Base-by-base conservation (phyloP, 495 filamentous ascomycete genomes). In the Aspergillus baeticus region DNA sequence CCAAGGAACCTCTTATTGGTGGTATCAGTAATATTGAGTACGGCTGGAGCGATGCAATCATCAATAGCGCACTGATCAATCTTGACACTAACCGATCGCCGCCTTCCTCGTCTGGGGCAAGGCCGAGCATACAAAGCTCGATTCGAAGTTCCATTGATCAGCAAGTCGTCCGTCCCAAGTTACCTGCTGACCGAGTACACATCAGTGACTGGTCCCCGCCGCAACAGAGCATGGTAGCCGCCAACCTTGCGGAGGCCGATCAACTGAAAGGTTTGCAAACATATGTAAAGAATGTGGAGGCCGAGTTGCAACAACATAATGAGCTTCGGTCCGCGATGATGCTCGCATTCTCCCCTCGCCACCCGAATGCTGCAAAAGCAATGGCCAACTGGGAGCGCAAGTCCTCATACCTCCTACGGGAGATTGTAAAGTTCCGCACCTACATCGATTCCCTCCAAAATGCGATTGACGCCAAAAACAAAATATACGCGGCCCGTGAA, bases 331-430 rank as follows among this genome's bases (percentile, higher is more conserved):
- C 83, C 14, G 84, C 89, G 14, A 95, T 98, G 88, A 77, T 89
- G 35, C 77, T 95, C 48, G 91, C 94, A 18, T 98, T 95, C 68
- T 91, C 92, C 18, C 90, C 91, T 1, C 84, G 93, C 21, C 87
- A 92, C 52, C 82, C 84, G 18, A 99, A 98, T 67, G 77, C 84
- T 20, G 72, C 72, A 44, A 92, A 89, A 70, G 90, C 93, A 2
- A 86, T 96, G 87, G 78, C 86, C 5, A 99, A 99, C 68, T 99
- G 95, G 95, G 92, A 99, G 76, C 83, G 87, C 52, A 97, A 97
- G 73, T 93, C 89, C 35, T 86, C 87, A 29, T 96, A 98, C 68
- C 73, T 99, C 37, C 76, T 98, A 18, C 79, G 87, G n/a, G 94
- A 99, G 73, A 97, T 93, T 65, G 89, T 96, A 62, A 99, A 98